Conservation (phyloP, 371 early-diverging fungal species). For the Rhizopus sp. region DNA sequence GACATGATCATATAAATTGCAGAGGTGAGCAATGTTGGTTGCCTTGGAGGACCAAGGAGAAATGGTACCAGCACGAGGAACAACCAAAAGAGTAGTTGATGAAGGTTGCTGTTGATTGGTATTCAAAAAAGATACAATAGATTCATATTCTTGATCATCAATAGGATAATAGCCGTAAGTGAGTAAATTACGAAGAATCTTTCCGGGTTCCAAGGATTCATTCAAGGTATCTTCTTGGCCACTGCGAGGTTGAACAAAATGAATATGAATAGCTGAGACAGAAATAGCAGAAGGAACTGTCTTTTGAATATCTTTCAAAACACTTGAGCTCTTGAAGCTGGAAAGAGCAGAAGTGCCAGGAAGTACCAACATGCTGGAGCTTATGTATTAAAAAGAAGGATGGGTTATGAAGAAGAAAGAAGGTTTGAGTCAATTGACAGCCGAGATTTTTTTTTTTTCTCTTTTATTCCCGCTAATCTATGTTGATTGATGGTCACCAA, state of each 20-base stretch:
- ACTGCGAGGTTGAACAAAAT: slow-evolving; percentile 68
- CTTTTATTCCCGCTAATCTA: slow-evolving; percentile 11
- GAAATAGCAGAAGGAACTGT: slow-evolving; percentile 48
- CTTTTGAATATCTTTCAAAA: slow-evolving; percentile 57
- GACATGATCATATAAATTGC: slow-evolving; percentile 73
- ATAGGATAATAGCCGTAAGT: slow-evolving; percentile 51
- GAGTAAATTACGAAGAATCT: slow-evolving; percentile 49
- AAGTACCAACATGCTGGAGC: slow-evolving; percentile 68
- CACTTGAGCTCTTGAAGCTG: slow-evolving; percentile 61
- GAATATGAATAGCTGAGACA: slow-evolving; percentile 68
- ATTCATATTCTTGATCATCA: slow-evolving; percentile 25
- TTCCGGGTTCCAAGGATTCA: slow-evolving; percentile 37
- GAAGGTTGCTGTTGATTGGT: slow-evolving; percentile 30
- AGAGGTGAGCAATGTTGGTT: slow-evolving; percentile 91
- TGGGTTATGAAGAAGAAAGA: background rate
- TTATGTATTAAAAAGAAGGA: background rate
- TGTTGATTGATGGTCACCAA: slow-evolving; percentile 10
- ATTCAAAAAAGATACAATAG: slow-evolving; percentile 43
- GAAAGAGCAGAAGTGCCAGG: slow-evolving; percentile 79
- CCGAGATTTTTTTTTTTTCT: slow-evolving; percentile 1
- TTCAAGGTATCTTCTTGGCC: slow-evolving; percentile 37
- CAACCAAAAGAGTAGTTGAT: slow-evolving; percentile 58
- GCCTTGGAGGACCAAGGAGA: slow-evolving; percentile 99
- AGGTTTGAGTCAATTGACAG: background rate
- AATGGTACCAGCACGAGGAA: slow-evolving; percentile 93